phyloP scores from a whole-genome alignment of 2,329 filamentous ascomycete species.

The Colletotrichum sp. region DNA sequence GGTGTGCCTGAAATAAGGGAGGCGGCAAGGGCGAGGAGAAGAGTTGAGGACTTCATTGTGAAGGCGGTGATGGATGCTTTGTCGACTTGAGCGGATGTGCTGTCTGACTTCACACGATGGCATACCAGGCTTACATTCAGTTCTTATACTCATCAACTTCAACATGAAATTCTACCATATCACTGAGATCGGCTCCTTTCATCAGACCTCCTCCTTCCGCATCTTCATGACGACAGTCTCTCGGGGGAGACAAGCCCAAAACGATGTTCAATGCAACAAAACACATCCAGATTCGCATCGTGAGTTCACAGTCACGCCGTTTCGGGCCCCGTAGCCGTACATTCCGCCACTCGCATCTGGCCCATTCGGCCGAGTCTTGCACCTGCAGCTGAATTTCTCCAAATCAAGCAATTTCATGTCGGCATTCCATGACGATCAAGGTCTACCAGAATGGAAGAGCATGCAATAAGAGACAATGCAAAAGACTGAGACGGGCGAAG shows the following conservation, averaged over 20 bases:
- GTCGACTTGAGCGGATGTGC: neutral
- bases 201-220: neutral
- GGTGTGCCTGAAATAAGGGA: neutral
- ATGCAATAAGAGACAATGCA: neutral
- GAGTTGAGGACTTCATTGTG: neutral
- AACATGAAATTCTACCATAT: neutral
- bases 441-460: rapidly evolving
- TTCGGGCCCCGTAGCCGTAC: neutral
- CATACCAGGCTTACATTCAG: neutral
- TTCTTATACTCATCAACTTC: neutral
- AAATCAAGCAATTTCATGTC: neutral
- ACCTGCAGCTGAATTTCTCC: neutral
- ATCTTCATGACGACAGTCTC: neutral
- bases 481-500: neutral
- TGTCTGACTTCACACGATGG: neutral
- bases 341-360: neutral
- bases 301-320: neutral
- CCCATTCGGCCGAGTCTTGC: neutral
- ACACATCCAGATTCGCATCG: neutral
- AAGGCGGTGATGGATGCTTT: neutral
- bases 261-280: neutral
- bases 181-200: neutral
- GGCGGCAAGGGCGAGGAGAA: neutral
- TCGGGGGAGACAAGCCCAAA: rapidly evolving
- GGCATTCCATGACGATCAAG: neutral